Base-by-base conservation (phyloP, 331 rosid genomes). In the Cucumis variabilis region DNA sequence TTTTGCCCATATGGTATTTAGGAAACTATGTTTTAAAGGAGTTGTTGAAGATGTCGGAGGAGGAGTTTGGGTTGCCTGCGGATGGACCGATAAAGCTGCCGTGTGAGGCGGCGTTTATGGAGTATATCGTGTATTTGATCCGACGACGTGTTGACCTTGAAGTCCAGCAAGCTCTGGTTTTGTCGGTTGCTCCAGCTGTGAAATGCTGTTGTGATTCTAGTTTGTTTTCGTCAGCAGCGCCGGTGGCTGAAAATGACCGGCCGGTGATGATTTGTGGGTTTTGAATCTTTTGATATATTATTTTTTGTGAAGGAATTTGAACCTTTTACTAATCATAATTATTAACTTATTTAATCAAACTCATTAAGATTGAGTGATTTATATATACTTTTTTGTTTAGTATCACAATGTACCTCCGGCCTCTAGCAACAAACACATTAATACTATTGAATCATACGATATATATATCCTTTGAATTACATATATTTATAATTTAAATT, bases 91-190 rank as follows among this genome's bases (percentile, higher is more conserved):
- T 84, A 19, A 46, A 48, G 79, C 87, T 84, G 48, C 87, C 87
- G 66, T 84, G 87, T 84, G 87, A 84, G 74, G 87, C 65, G 74
- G 66, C 87, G 37, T 84, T 84, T 71, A 46, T 84, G 78, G 87
- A 84, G 65, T 84, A 84, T 67, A 55, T n/a, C 5, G 66, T 84
- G 7, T 48, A 73, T 67, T 68, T 84, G 66, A 84, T 84, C 25
- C 63, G 66, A 84, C 46, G 87, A 68, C n/a, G n/a, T n/a, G n/a
- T n/a, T n/a, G n/a, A n/a, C n/a, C n/a, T n/a, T n/a, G n/a, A n/a
- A 3, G 86, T 84, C 15, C 78, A 84, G 66, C 25, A 19, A 30
- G 87, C 78, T 67, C 78, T 84, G 16, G 50, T 66, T 67, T 68
- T 82, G 74, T 63, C 86, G n/a, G 21, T 82, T 62, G 60, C 60